Base-by-base conservation (phyloP, 2,329 filamentous ascomycete genomes). In the Alternaria sp. region DNA sequence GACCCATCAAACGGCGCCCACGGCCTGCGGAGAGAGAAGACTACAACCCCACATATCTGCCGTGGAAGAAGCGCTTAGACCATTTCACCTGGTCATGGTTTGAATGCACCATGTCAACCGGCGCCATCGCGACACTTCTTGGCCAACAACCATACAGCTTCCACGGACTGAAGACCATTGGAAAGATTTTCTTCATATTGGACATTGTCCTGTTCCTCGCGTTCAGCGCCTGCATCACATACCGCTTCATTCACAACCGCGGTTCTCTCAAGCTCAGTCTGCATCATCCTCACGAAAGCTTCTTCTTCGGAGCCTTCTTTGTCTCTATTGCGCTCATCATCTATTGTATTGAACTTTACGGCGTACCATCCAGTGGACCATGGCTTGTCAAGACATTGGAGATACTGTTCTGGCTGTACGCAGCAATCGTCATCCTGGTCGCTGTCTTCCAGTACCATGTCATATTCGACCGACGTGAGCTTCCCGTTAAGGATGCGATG, bases 371-470 rank as follows among this genome's bases (percentile, higher is more conserved):
- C 1, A 79, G 84, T 27, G 85, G 86, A 1, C 72, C 79, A 0
- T 85, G 85, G 69, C 84, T 91, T 8, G 77, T 86, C 5, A 84
- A 83, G 72, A 83, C 83, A 0, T 83, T 92, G 4, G 83, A 88
- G 55, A 81, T 88, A 0, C 81, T 87, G 1, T 94, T 92, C 76
- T 94, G 91, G 91, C 75, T 82, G 0, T 94, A 93, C 71, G 83
- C 89, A 11, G 80, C 81, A 3, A 75, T 85, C 25, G 69, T 69
- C 6, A 60, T 64, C 16, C 48, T 73, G 2, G 68, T 72, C n/a
- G 68, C 90, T 74, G 97, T 98, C 91, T 89, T 98, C 69, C 94
- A 98, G 86, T 98, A 98, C 83, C 94, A 98, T 80, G 95, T 98
- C 76, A 91, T 97, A 77, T 98, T 98, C 87, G 94, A 90, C 81